A percentile compares a stretch with the other conserved stretches of the same genome.
Conservation (phyloP, 306 rosid species). For the Gastrolobium villosum region DNA sequence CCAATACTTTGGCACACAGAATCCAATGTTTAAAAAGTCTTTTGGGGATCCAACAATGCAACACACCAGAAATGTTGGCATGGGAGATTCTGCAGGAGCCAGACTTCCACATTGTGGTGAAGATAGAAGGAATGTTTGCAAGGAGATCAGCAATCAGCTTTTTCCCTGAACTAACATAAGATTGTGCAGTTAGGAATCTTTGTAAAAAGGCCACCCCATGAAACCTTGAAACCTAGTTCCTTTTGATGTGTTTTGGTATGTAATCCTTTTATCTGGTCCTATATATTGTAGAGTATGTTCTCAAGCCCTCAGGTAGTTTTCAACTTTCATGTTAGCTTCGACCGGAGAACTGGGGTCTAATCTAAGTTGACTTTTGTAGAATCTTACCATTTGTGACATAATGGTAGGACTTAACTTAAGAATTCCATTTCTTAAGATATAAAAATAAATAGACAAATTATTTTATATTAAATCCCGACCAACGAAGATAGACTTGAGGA, state of each 20-base stretch:
- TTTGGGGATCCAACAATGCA: no score
- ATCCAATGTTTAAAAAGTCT: no score
- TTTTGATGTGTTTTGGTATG: slow-evolving; percentile 38
- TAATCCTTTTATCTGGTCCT: slow-evolving; percentile 20
- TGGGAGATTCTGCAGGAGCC: no score
- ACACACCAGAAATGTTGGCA: no score
- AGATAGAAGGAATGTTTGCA: slow-evolving; percentile 56
- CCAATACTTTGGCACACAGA: no score
- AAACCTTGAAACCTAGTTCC: slow-evolving; percentile 34
- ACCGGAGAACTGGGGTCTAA: slow-evolving; percentile 36
- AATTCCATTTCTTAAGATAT: no score
- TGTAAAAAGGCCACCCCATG: slow-evolving; percentile 32
- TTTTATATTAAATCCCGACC: no score
- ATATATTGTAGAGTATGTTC: slow-evolving; percentile 42
- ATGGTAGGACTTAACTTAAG: background rate
- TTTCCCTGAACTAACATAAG: slow-evolving; percentile 44
- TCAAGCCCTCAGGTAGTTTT: slow-evolving; percentile 29
- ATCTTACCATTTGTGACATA: background rate
- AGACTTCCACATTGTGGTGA: slow-evolving; percentile 46
- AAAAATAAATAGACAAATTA: no score
- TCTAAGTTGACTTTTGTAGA: slow-evolving; percentile 19
- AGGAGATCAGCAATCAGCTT: slow-evolving; percentile 48
- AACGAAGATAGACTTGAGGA: no score
- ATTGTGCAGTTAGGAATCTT: slow-evolving; percentile 50
- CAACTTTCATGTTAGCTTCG: slow-evolving; percentile 37